These are phyloP conservation scores for Aspergillus pseudoglaucus DNA, from an alignment of 2,329 filamentous ascomycete genomes.

Conservation along the genomic window DNA sequence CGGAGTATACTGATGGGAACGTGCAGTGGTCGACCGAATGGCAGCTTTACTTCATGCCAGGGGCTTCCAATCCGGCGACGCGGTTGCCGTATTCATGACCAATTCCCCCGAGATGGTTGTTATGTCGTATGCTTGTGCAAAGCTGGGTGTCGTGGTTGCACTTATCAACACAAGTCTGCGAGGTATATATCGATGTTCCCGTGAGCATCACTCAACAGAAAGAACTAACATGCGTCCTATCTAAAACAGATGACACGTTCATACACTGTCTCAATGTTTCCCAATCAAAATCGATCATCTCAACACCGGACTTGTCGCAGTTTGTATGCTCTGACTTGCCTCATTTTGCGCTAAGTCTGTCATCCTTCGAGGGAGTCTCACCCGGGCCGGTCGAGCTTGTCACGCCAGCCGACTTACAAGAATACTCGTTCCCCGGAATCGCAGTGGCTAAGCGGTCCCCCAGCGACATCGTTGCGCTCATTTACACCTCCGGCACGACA, in stretches of 20 bases:
- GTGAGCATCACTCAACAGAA: neutral
- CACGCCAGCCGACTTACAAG: conserved; percentile 19
- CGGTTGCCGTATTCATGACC: conserved; percentile 42
- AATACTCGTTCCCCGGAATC: conserved; percentile 17
- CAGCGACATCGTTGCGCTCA: conserved; percentile 33
- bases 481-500: conserved; percentile 46
- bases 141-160: conserved; percentile 40
- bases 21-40: conserved; percentile 38
- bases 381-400: conserved; percentile 18
- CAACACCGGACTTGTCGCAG: conserved; percentile 39
- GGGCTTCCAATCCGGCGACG: conserved; percentile 34
- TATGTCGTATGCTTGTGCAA: conserved; percentile 39
- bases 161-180: conserved; percentile 44
- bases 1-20: conserved; percentile 5
- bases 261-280: conserved; percentile 41
- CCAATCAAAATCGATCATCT: conserved; percentile 35
- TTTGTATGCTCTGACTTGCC: conserved; percentile 28
- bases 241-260: conserved; percentile 36
- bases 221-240: neutral
- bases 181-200: conserved; percentile 25
- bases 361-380: conserved; percentile 28
- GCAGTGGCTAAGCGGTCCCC: conserved; percentile 26
- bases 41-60: conserved; percentile 36
- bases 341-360: conserved; percentile 33
- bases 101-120: conserved; percentile 47